phyloP scores from a whole-genome alignment of 768 basidiomycete species.

The Tylopilus balloui region DNA sequence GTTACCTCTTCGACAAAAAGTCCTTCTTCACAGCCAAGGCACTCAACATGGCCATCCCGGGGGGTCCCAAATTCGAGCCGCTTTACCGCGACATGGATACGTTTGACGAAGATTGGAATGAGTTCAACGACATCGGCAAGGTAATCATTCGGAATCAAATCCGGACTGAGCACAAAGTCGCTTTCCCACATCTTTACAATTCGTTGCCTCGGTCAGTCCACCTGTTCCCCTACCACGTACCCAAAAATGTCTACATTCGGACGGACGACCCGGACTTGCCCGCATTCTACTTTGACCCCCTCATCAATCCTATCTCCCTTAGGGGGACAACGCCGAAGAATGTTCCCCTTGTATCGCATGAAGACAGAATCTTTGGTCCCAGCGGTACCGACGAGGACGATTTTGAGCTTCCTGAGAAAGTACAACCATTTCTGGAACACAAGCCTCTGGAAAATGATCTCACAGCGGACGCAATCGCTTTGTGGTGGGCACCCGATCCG shows the following conservation, averaged over 20 bases:
- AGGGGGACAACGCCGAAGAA: slow-evolving; percentile 85
- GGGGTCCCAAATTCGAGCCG: slow-evolving; percentile 98
- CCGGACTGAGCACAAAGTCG: slow-evolving; percentile 98
- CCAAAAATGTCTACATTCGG: slow-evolving; percentile 98
- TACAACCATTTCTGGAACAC: slow-evolving; percentile 77
- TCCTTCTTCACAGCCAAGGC: slow-evolving; percentile 98
- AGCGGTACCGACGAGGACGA: slow-evolving; percentile 82
- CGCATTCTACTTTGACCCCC: slow-evolving; percentile 97
- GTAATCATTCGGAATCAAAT: slow-evolving; percentile 99
- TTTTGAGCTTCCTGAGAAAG: slow-evolving; percentile 75
- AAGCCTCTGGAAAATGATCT: slow-evolving; percentile 82
- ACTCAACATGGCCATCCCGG: slow-evolving; percentile 94
- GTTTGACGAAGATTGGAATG: slow-evolving; percentile 99
- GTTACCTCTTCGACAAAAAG: slow-evolving; percentile 95
- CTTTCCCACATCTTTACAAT: slow-evolving; percentile 98
- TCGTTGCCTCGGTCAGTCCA: slow-evolving; percentile 93
- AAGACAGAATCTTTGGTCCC: slow-evolving; percentile 88
- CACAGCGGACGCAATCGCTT: slow-evolving; percentile 93
- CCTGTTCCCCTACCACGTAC: slow-evolving; percentile 86
- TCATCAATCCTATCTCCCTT: slow-evolving; percentile 95
- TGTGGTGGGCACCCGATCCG: slow-evolving; percentile 99
- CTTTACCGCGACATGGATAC: slow-evolving; percentile 95
- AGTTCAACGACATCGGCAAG: slow-evolving; percentile 99
- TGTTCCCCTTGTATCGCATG: slow-evolving; percentile 76
- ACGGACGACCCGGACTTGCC: slow-evolving; percentile 99